Base-by-base conservation (phyloP, 768 basidiomycete genomes). In the Lyophyllum semitale region DNA sequence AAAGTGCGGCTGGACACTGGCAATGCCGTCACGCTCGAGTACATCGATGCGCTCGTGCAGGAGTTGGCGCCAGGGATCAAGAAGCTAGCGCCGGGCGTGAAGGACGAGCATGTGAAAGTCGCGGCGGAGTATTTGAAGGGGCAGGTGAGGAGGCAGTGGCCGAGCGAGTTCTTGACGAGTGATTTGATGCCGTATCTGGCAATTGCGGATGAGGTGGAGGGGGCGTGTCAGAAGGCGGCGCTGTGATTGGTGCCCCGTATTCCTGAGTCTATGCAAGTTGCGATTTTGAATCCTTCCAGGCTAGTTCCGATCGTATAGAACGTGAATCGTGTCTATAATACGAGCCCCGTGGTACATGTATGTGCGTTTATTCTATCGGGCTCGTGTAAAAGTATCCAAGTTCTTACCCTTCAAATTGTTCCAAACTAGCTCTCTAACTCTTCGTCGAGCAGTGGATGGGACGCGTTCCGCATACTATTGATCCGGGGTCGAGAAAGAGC, bases 101-200 rank as follows among this genome's bases (percentile, higher is more conserved):
- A 85, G 71, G 79, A 87, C 44, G 79, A 83, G 48, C 82, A 95
- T 68, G 79, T 97, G 59, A 74, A 78, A 52, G 83, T 93, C 61
- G 87, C 92, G 23, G 80, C 75, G 35, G 80, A 85, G 57, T 98
- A 98, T 68, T 69, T 97, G 73, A 87, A 87, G 73, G 74, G 75
- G 7, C 93, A 98, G 75, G 79, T 96, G 52, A 82, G 84, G 68
- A 80, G 80, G 69, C 77, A 83, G 59, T 93, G 91, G 89, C 89
- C 95, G 22, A 93, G 91, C 74, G 96, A 98, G 69, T 98, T 98
- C 71, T 83, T 98, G 77, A 98, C 96, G 41, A 91, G 85, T 65
- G 96, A 98, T 68, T 75, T 98, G 74, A 95, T 95, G 92, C 80
- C 84, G 25, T 88, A 92, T 70, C 73, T 98, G 62, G 89, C 89